These are phyloP conservation scores for Avena insularis DNA, from an alignment of 176 grass and related monocot genomes.

Conservation along the genomic window DNA sequence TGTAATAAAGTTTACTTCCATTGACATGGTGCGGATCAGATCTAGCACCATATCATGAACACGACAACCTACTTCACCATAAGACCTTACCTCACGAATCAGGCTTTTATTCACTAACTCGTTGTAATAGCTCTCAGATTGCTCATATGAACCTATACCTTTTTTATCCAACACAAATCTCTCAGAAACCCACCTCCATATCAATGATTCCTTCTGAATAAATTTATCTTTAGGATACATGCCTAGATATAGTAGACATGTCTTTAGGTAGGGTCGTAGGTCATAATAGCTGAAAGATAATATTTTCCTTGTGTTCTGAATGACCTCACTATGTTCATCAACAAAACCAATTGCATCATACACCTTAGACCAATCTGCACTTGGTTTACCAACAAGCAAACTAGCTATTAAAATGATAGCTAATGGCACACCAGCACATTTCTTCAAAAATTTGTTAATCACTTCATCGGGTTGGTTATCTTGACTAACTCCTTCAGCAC, in stretches of 20 bases:
- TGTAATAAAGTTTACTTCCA: neutral
- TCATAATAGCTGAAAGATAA: conserved; percentile 19
- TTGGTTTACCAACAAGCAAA: neutral
- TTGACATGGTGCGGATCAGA: neutral
- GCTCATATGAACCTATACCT: neutral
- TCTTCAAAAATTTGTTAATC: neutral
- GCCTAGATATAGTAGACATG: neutral
- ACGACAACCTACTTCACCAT: neutral
- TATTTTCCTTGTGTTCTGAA: neutral
- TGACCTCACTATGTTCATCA: neutral
- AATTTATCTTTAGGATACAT: neutral
- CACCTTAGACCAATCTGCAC: neutral
- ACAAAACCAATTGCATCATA: neutral
- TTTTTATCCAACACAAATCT: neutral
- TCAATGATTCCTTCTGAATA: neutral
- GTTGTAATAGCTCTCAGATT: neutral
- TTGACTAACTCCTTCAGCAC: neutral
- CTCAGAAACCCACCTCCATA: too few relatives aligned
- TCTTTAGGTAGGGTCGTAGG: neutral
- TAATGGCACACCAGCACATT: conserved; percentile 2
- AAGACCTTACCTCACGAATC: neutral
- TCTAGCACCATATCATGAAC: neutral
- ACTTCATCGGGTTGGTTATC: neutral
- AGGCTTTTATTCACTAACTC: neutral
- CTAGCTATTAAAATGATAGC: conserved; percentile 3